These are phyloP conservation scores for Dictyostelium firmibasis DNA, from an alignment of 78 protist genomes.

Conservation along the genomic window DNA sequence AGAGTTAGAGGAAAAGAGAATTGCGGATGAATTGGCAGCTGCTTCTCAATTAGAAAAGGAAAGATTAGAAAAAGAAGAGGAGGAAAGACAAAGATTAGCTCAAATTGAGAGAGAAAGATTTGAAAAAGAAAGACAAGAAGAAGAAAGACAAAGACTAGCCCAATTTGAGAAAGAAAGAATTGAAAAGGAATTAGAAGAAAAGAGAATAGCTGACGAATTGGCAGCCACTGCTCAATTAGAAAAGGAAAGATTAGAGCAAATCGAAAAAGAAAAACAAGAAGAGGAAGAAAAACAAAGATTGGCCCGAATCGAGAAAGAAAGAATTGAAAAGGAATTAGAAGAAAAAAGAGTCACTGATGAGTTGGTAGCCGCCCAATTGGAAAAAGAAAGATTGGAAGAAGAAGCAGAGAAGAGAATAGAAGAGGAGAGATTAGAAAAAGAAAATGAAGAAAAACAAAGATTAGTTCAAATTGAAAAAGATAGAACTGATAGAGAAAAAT, in stretches of 20 bases:
- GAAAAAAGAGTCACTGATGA: neutral
- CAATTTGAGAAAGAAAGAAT: neutral
- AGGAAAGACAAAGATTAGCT: slow-evolving; percentile 29
- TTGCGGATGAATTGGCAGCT: neutral
- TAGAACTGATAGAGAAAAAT: neutral
- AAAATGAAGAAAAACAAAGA: neutral
- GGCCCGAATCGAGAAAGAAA: neutral
- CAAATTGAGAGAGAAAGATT: slow-evolving; percentile 10
- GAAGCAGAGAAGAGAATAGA: neutral
- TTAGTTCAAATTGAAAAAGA: neutral
- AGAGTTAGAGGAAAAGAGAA: neutral
- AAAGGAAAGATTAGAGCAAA: neutral
- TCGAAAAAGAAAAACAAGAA: neutral
- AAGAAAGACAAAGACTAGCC: neutral
- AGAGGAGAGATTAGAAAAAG: neutral
- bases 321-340: neutral
- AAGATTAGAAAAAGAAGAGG: too few species aligned
- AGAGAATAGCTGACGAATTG: neutral
- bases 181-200: neutral
- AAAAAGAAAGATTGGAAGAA: neutral
- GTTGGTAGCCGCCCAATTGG: too few species aligned
- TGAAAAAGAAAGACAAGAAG: neutral
- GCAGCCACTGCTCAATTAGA: too few species aligned
- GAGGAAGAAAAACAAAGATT: neutral
- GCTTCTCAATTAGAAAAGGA: neutral